Evolutionary conservation across 305 asterid genomes (phyloP).

Genomic region (Ruellia speciosa): DNA sequence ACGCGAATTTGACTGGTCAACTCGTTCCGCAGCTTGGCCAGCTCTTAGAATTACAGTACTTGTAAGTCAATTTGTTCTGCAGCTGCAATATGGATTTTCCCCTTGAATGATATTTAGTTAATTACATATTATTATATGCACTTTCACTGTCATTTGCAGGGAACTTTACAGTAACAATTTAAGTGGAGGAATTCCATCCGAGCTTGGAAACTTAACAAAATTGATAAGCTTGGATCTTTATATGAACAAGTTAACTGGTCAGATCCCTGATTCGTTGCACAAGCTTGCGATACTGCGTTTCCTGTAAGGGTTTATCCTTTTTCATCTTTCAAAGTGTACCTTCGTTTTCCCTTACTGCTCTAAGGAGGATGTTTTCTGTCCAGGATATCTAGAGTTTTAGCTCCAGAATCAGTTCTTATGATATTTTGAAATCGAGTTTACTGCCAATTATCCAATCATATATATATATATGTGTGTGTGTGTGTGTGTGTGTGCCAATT

Average conservation of each 20-base stretch:
- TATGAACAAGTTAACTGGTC: neutral
- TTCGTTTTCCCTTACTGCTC: too few relatives aligned
- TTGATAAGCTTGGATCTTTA: neutral
- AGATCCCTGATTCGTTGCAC: neutral
- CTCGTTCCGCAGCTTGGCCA: slow-evolving; percentile 82
- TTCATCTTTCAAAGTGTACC: too few relatives aligned
- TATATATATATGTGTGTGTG: too few relatives aligned
- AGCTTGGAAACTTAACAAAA: neutral
- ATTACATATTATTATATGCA: neutral
- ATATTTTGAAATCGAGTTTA: too few relatives aligned
- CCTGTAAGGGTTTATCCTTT: neutral
- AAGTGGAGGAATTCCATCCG: neutral
- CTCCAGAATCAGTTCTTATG: too few relatives aligned
- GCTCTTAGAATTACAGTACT: slow-evolving; percentile 61
- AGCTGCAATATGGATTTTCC: too few relatives aligned
- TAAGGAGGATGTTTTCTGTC: too few relatives aligned
- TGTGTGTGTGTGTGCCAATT: too few relatives aligned
- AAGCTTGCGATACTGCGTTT: neutral
- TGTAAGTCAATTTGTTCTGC: slow-evolving; percentile 41
- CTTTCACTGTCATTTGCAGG: neutral
- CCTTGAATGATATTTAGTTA: too few relatives aligned
- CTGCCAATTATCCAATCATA: too few relatives aligned
- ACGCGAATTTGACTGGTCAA: slow-evolving; percentile 82
- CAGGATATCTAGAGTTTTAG: too few relatives aligned
- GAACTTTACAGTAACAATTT: neutral